Evolutionary conservation across 768 basidiomycete species (phyloP), one percentile per base, ranked within the genome.

Genomic region (Kwoniella sp.): DNA sequence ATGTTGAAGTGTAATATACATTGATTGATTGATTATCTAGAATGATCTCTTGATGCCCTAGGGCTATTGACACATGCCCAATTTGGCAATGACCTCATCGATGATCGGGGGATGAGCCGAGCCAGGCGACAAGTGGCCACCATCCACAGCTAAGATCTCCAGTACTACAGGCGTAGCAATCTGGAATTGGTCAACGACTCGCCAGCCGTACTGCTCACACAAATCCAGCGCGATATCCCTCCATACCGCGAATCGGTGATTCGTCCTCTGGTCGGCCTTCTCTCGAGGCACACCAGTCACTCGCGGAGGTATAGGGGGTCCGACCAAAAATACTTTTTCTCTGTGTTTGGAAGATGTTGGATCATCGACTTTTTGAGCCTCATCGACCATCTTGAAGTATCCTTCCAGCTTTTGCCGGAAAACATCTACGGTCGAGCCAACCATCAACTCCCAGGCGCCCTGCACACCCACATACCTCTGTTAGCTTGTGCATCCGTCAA

Each of bases 11-110:
- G 10, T 19, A 44, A 44, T 10, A 44, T 44, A 44, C 40, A 19
- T 19, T 3, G 4, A 44, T 15, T 19, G 40, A 33, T 33, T 33
- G 33, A 33, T 33, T 33, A 6, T 33, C n/a, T n/a, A n/a, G n/a
- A n/a, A n/a, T n/a, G n/a, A n/a, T n/a, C n/a, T n/a, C n/a, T n/a
- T n/a, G n/a, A n/a, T n/a, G n/a, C n/a, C n/a, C n/a, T n/a, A n/a
- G n/a, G n/a, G n/a, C n/a, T n/a, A 44, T 15, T 44, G 40, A 19
- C 63, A 64, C 19, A 64, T 57, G 21, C 46, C 63, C 19, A 52
- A 24, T 26, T 64, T 64, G 12, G 55, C 63, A 19, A 64, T 19
- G 19, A 64, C 56, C 40, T 64, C 63, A 46, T 64, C 63, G 25
- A 64, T 51, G 36, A 64, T 57, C 25, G 33, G 46, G n/a, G 48